Base-by-base conservation (phyloP, 2,329 filamentous ascomycete genomes). In the Microsporum ferrugineum region DNA sequence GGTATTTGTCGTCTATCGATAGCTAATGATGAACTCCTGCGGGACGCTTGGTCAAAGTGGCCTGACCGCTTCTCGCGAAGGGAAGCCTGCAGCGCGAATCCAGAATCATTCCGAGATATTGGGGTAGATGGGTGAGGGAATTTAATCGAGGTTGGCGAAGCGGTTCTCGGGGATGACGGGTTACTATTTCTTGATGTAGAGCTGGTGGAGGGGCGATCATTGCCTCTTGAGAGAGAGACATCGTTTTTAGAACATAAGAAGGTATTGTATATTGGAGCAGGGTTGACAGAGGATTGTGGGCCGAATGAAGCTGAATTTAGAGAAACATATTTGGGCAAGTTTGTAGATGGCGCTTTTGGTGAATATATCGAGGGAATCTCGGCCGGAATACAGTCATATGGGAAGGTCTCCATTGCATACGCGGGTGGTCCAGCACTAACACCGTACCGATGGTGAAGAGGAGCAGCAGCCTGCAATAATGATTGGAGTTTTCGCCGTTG, bases 41-140 rank as follows among this genome's bases (percentile, higher is more conserved):
- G 84, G n/a, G 88, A 88, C 65, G 79, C 75, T 61, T 87, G 84
- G 68, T 94, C 88, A 67, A 97, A 96, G 71, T 96, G 90, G 1
- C 89, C 91, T 2, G 94, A 97, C 58, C 92, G 84, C 78, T 97
- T 99, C 75, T 97, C 94, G 36, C 91, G 85, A 61, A 99, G 78
- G 3, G 89, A 95, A 17, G 88, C 85, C 64, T 91, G 87, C 61
- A 96, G 78, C 39, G 89, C 88, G 73, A 94, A 95, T 1, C 90
- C 92, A 3, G 92, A 96, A 71, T 99, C 94, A 69, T 88, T 95
- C 14, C 91, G 83, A 4, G 91, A 95, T n/a, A 88, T 83, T 0
- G 89, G 87, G 2, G 89, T 92, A 2, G 82, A 82, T 2, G 88
- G 87, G 74, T 89, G 83, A 6, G 89, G 88, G 71, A 95, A 96